These are phyloP conservation scores for Geosmithia putterillii DNA, from an alignment of 2,329 filamentous ascomycete species.

Conservation along the genomic window DNA sequence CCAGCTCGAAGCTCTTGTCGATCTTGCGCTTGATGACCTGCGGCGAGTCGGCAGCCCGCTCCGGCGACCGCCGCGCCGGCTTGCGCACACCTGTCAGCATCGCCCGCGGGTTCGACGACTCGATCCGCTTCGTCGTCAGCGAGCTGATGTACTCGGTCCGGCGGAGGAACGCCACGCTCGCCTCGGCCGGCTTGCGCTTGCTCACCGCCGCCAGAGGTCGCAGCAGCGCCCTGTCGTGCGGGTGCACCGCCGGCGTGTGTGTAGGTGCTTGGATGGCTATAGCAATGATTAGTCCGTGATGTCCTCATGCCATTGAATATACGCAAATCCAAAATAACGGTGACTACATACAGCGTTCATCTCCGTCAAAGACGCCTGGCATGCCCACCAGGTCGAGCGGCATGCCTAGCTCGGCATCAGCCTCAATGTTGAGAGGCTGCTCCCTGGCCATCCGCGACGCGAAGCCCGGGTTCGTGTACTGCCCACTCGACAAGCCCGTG, in stretches of 20 bases:
- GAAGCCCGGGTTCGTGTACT: conserved; percentile 85
- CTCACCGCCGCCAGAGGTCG: conserved; percentile 74
- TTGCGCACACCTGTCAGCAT: conserved; percentile 17
- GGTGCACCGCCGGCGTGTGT: conserved; percentile 59
- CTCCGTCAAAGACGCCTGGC: conserved; percentile 86
- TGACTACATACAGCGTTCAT: conserved; percentile 68
- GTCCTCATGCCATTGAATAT: neutral
- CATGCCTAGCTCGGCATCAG: conserved; percentile 96
- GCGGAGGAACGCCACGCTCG: conserved; percentile 83
- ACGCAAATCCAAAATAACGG: neutral
- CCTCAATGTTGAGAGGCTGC: conserved; percentile 91
- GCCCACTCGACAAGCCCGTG: conserved; percentile 71
- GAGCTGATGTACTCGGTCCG: conserved; percentile 90
- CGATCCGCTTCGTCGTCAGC: conserved; percentile 27
- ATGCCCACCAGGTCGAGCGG: conserved; percentile 90
- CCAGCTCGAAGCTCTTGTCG: conserved; percentile 45
- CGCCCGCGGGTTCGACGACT: conserved; percentile 5
- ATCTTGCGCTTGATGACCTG: conserved; percentile 59
- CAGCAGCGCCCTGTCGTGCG: conserved; percentile 73
- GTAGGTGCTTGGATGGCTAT: conserved; percentile 72
- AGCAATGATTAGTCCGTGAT: conserved; percentile 3
- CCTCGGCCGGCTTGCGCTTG: conserved; percentile 65
- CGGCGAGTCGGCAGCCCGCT: conserved; percentile 47
- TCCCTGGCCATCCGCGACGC: conserved; percentile 80
- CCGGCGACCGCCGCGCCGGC: conserved; percentile 35